Evolutionary conservation across 1,139 yeast genomes (phyloP).

Genomic region (Candida smagusa): DNA sequence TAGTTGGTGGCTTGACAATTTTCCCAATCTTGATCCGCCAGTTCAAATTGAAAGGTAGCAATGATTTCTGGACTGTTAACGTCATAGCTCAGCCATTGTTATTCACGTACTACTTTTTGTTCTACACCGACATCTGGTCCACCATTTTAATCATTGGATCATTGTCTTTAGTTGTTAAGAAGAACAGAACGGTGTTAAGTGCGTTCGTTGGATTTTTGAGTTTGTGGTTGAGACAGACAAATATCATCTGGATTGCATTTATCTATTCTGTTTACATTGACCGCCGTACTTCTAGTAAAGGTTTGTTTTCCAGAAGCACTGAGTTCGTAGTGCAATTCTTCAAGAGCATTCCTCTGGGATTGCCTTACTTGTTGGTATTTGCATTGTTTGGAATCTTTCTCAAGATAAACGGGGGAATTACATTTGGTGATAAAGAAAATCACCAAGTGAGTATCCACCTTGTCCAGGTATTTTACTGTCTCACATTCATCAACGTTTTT

Average conservation of each 20-base stretch:
- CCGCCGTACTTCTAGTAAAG: conserved; percentile 20
- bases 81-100: conserved; percentile 66
- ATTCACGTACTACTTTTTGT: conserved; percentile 68
- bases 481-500: conserved; percentile 56
- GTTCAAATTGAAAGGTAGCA: conserved; percentile 24
- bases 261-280: conserved; percentile 58
- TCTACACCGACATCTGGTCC: conserved; percentile 94
- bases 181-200: conserved; percentile 21
- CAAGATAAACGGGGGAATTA: conserved; percentile 67
- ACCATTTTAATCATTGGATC: conserved; percentile 56
- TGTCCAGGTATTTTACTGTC: conserved; percentile 80
- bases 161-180: conserved; percentile 32
- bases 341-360: conserved; percentile 21
- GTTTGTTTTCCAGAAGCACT: conserved; percentile 8
- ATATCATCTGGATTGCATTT: conserved; percentile 79
- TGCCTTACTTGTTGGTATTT: conserved; percentile 57
- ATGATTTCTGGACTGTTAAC: conserved; percentile 47
- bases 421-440: conserved; percentile 86
- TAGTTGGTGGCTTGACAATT: conserved; percentile 58
- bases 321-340: conserved; percentile 21
- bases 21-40: conserved; percentile 40
- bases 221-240: conserved; percentile 83
- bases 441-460: conserved; percentile 70
- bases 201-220: conserved; percentile 55
- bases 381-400: conserved; percentile 55